Base-by-base conservation (phyloP, 202 grass and related monocot genomes). In the Carex sylvatica region DNA sequence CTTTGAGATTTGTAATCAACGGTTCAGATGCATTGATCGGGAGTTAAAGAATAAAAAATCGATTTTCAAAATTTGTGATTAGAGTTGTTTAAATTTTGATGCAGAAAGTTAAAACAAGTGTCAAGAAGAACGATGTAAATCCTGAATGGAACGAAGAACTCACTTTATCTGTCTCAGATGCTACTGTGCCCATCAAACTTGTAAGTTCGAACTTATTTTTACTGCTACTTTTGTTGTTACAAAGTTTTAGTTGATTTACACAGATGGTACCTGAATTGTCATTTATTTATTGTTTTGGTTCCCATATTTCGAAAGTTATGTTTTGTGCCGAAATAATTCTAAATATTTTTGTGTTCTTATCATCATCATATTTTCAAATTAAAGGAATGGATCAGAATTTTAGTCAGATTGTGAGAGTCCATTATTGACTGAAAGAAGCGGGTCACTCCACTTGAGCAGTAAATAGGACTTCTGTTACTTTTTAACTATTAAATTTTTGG, bases 81-180 rank as follows among this genome's bases (percentile, higher is more conserved):
- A 3, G 12, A 3, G 16, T 77, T 78, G 9, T 71, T 84, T 89
- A 3, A 33, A 80, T 44, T 46, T 47, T 77, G 61, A 3, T 55
- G 75, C 74, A 97, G 93, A 97, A 90, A 81, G 65, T 91, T 82
- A 91, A 97, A 83, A 93, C 88, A 61, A 87, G 85, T 81, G 91
- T 97, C 26, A 90, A 90, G 85, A 91, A 97, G 89, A 93, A 91
- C 30, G 89, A 87, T 78, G 52, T 78, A n/a, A 91, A 93, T 83
- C 91, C 93, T 20, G 69, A 91, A 36, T 97, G 91, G 88, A 91
- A 93, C 83, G 93, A 97, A 83, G 85, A 89, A 61, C 74, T 97
- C 38, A 85, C 87, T 51, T 85, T 97, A 8, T 81, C 89, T 4
- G 77, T 97, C 38, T 86, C 89, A 85, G 83, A 91, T 85, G 81